phyloP scores from a whole-genome alignment of 352 stramenopile genomes.

The Pythium aristosporum region DNA sequence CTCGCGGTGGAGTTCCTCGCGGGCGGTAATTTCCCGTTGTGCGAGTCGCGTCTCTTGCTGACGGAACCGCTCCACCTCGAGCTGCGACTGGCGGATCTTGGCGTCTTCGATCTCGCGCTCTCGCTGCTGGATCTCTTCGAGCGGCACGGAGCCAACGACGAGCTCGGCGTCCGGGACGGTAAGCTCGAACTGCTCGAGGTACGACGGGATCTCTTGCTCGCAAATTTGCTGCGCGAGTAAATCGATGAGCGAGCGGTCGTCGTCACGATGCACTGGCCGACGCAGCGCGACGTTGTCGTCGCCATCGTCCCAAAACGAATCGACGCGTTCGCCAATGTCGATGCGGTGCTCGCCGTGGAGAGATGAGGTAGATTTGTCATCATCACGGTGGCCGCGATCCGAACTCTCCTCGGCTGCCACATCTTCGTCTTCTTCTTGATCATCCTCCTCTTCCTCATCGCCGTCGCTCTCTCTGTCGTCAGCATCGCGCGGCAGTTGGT shows the following conservation, averaged over 20 bases:
- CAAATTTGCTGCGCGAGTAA: slow-evolving; percentile 43
- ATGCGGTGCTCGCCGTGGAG: slow-evolving; percentile 12
- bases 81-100: slow-evolving; percentile 41
- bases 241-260: slow-evolving; percentile 50
- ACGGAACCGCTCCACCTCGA: slow-evolving; percentile 51
- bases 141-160: slow-evolving; percentile 52
- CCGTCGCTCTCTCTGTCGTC: not conserved
- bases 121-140: slow-evolving; percentile 59
- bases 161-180: slow-evolving; percentile 63
- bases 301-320: slow-evolving; percentile 47
- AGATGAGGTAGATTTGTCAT: too few species aligned
- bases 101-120: slow-evolving; percentile 63
- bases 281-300: slow-evolving; percentile 8
- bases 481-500: slow-evolving; percentile 1
- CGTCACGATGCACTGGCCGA: not conserved
- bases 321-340: slow-evolving; percentile 12
- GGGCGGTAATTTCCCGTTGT: slow-evolving; percentile 39
- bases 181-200: slow-evolving; percentile 71
- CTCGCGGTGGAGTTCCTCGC: slow-evolving; percentile 40
- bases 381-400: too few species aligned
- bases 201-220: slow-evolving; percentile 45
- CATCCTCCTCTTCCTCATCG: not conserved
- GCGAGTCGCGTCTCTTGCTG: slow-evolving; percentile 48
- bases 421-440: not conserved
- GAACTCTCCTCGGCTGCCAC: not conserved